Conservation (phyloP, 148 eudicot genomes). For the Camellia sinensis region DNA sequence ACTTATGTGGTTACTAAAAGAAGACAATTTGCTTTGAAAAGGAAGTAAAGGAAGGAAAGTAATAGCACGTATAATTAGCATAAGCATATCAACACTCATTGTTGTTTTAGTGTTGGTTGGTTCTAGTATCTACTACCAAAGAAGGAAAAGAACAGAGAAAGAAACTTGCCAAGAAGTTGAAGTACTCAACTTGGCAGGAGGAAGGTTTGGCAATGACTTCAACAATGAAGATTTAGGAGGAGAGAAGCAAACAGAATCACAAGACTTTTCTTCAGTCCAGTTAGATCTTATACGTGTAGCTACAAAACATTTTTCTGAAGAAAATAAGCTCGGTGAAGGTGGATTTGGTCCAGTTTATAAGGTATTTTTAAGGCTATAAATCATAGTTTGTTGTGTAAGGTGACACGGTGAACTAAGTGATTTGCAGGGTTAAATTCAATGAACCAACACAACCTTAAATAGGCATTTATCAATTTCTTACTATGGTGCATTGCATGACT, state of each 20-base stretch:
- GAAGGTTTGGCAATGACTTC: not conserved
- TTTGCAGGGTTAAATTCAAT: not conserved
- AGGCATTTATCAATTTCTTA: no score
- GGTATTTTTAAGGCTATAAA: not conserved
- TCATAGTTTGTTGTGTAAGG: not conserved
- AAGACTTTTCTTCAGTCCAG: not conserved
- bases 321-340: conserved; percentile 25
- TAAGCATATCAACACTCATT: conserved; percentile 7
- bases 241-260: not conserved
- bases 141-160: not conserved
- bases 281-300: not conserved
- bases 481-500: not conserved
- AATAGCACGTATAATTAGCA: not conserved
- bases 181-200: not conserved
- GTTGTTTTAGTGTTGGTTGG: conserved; percentile 4
- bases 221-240: not conserved
- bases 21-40: not conserved
- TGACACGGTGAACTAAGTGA: no score
- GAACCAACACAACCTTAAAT: no score
- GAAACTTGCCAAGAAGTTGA: not conserved
- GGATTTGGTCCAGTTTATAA: conserved; percentile 25
- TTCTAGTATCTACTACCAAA: not conserved
- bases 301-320: conserved; percentile 19
- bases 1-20: not conserved
- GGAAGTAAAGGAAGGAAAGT: not conserved